A percentile compares a stretch with the other conserved stretches of the same genome.
Evolutionary conservation across 768 basidiomycete genomes (phyloP).

Genomic region (Lenzites betulinus): DNA sequence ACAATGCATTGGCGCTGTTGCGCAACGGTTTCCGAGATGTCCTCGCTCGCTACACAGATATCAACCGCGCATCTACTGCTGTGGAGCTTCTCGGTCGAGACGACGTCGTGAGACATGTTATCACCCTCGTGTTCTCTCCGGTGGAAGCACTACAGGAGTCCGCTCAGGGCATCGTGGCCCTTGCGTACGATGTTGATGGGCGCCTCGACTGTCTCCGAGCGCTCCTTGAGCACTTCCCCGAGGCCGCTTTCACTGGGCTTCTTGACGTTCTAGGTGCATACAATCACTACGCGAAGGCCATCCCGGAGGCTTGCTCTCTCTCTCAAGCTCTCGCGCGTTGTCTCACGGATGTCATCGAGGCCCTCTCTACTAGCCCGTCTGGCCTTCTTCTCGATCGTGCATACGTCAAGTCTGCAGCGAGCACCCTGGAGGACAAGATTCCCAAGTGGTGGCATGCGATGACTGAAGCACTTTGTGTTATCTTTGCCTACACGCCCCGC

Average conservation of each 20-base stretch:
- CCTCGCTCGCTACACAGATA: slow-evolving; percentile 67
- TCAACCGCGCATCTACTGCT: slow-evolving; percentile 51
- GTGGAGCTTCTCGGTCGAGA: slow-evolving; percentile 56
- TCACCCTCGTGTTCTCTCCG: slow-evolving; percentile 81
- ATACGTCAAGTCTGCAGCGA: slow-evolving; percentile 51
- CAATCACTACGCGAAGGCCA: slow-evolving; percentile 53
- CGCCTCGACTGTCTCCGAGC: slow-evolving; percentile 86
- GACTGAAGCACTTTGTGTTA: slow-evolving; percentile 75
- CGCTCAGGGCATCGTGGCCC: slow-evolving; percentile 77
- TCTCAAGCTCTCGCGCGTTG: slow-evolving; percentile 91
- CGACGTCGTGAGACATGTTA: slow-evolving; percentile 59
- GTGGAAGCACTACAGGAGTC: slow-evolving; percentile 70
- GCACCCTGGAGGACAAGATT: slow-evolving; percentile 54
- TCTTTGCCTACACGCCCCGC: slow-evolving; percentile 79
- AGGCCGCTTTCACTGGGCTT: slow-evolving; percentile 69
- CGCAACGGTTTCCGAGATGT: slow-evolving; percentile 63
- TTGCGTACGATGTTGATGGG: slow-evolving; percentile 88
- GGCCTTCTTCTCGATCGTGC: slow-evolving; percentile 63
- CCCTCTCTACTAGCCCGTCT: slow-evolving; percentile 71
- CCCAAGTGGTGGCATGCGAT: slow-evolving; percentile 81
- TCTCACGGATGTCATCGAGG: slow-evolving; percentile 90
- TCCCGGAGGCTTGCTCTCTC: slow-evolving; percentile 87
- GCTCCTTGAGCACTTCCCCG: slow-evolving; percentile 67
- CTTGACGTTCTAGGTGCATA: slow-evolving; percentile 69
- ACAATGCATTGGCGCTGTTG: slow-evolving; percentile 57